A percentile compares a stretch with the other conserved stretches of the same genome.
These are phyloP conservation scores for Mortierella sp. DNA, from an alignment of 371 early-diverging fungal species.

Conservation along the genomic window DNA sequence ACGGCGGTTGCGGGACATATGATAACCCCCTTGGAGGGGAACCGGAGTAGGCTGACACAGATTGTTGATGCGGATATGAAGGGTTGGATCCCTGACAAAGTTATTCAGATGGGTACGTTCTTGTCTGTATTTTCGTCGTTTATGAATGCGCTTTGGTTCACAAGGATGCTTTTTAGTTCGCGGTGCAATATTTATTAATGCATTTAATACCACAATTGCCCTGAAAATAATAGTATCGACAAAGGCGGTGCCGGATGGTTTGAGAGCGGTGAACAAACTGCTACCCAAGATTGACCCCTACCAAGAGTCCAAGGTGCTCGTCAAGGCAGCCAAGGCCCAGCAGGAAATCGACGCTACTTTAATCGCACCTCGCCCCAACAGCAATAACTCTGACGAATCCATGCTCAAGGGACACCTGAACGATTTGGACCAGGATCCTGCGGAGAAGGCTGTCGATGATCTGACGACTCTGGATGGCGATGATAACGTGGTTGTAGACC, in stretches of 20 bases:
- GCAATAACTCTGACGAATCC: background rate
- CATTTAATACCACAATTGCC: background rate
- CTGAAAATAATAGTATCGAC: conserved; percentile 32
- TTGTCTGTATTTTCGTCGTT: background rate
- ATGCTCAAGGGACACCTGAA: conserved; percentile 17
- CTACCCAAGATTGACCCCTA: conserved; percentile 28
- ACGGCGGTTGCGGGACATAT: conserved; percentile 68
- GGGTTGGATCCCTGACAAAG: conserved; percentile 70
- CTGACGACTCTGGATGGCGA: conserved; percentile 3
- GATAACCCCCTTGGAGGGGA: conserved; percentile 35
- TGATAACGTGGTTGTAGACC: background rate
- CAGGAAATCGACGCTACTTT: conserved; percentile 3
- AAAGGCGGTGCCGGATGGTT: conserved; percentile 43
- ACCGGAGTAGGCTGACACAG: conserved; percentile 60
- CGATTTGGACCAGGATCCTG: conserved; percentile 13
- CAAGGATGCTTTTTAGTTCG: too few species aligned
- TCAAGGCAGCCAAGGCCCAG: conserved; percentile 16
- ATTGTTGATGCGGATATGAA: conserved; percentile 70
- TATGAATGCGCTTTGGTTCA: background rate
- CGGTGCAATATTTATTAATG: too few species aligned
- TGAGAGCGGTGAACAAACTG: conserved; percentile 36
- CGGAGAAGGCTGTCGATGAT: conserved; percentile 6
- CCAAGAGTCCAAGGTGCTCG: conserved; percentile 24
- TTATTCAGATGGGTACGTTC: conserved; percentile 60
- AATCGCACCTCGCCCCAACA: conserved; percentile 1